A percentile compares a stretch with the other conserved stretches of the same genome.
Evolutionary conservation across 2,329 filamentous ascomycete genomes (phyloP).

Genomic region (Penicillium sp.): DNA sequence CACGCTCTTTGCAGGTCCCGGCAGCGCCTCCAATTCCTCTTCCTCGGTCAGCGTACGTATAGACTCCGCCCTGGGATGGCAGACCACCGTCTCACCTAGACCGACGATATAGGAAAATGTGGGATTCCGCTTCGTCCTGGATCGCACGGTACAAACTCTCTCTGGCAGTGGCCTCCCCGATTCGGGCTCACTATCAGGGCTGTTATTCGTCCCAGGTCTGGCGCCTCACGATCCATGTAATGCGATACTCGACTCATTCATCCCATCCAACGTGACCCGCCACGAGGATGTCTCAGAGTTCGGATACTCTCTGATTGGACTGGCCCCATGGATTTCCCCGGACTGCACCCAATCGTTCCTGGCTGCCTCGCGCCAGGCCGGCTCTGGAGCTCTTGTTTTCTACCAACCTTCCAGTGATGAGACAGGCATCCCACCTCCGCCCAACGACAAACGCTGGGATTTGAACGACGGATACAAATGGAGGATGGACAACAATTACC

Average conservation of each 20-base stretch:
- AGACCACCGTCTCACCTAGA: slow-evolving; percentile 1
- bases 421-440: slow-evolving; percentile 62
- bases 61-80: slow-evolving; percentile 4
- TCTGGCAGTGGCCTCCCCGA: slow-evolving; percentile 63
- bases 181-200: slow-evolving; percentile 66
- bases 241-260: slow-evolving; percentile 59
- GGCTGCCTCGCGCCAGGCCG: slow-evolving; percentile 57
- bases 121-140: slow-evolving; percentile 37
- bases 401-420: slow-evolving; percentile 48
- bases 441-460: slow-evolving; percentile 65
- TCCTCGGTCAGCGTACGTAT: slow-evolving; percentile 37
- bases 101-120: slow-evolving; percentile 27
- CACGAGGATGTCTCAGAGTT: slow-evolving; percentile 61
- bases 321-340: slow-evolving; percentile 80
- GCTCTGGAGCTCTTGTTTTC: slow-evolving; percentile 59
- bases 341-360: slow-evolving; percentile 74
- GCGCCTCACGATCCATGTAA: slow-evolving; percentile 58
- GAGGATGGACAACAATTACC: slow-evolving; percentile 68
- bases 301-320: slow-evolving; percentile 71
- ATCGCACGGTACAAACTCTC: slow-evolving; percentile 68
- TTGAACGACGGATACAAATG: slow-evolving; percentile 68
- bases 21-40: slow-evolving; percentile 31
- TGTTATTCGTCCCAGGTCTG: slow-evolving; percentile 81
- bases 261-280: slow-evolving; percentile 73
- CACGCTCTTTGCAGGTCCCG: slow-evolving; percentile 37